Evolutionary conservation across 768 basidiomycete genomes (phyloP).

Genomic region (Leccinum olivaceopallidum): DNA sequence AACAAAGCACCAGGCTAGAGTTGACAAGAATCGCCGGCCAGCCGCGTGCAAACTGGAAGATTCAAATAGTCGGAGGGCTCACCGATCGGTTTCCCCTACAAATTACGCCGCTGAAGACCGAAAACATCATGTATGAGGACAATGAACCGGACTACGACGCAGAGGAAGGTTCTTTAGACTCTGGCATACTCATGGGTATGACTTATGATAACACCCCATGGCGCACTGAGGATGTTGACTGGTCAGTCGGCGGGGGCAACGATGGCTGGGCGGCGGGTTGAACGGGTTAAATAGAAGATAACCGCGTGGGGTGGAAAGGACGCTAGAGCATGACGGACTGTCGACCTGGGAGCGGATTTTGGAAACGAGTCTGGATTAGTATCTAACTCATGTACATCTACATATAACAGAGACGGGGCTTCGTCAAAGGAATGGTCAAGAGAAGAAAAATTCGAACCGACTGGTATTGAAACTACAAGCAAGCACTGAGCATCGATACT

Average conservation of each 20-base stretch:
- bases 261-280: slow-evolving; percentile 11
- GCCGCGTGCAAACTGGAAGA: slow-evolving; percentile 30
- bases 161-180: slow-evolving; percentile 29
- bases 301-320: slow-evolving; percentile 1
- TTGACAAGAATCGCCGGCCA: slow-evolving; percentile 21
- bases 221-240: slow-evolving; percentile 11
- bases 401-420: slow-evolving; percentile 6
- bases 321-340: background rate
- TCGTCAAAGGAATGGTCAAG: slow-evolving; percentile 4
- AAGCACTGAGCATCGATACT: background rate
- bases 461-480: slow-evolving; percentile 22
- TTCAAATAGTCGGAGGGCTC: slow-evolving; percentile 29
- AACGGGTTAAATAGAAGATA: slow-evolving; percentile 1
- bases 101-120: slow-evolving; percentile 9
- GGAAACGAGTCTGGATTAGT: slow-evolving; percentile 19
- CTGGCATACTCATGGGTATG: slow-evolving; percentile 24
- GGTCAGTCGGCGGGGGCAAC: slow-evolving; percentile 1
- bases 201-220: slow-evolving; percentile 5
- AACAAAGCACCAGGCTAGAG: slow-evolving; percentile 26
- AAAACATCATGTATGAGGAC: slow-evolving; percentile 20
- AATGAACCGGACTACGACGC: slow-evolving; percentile 21
- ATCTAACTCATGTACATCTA: slow-evolving; percentile 28
- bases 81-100: slow-evolving; percentile 7
- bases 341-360: slow-evolving; percentile 2
- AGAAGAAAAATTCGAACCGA: slow-evolving; percentile 10